A percentile compares a stretch with the other conserved stretches of the same genome.
phyloP scores from a whole-genome alignment of 805 yeast species.

The Grigorovia jiainica region DNA sequence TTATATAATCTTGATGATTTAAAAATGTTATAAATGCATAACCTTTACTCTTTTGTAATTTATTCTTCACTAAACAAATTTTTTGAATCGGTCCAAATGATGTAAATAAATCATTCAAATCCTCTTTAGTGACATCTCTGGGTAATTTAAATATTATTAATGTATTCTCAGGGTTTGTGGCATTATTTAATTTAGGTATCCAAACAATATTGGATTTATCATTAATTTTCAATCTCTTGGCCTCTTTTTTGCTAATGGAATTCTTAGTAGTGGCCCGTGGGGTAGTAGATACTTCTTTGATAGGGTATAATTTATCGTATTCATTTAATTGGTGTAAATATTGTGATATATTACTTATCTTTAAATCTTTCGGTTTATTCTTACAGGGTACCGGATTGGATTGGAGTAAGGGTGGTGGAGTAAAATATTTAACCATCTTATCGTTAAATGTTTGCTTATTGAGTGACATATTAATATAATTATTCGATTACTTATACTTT shows the following conservation, averaged over 20 bases:
- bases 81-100: constrained; percentile 65
- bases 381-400: background rate
- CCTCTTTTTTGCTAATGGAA: too few species aligned
- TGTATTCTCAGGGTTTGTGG: constrained; percentile 66
- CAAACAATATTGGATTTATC: too few species aligned
- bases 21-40: constrained; percentile 76
- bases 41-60: constrained; percentile 50
- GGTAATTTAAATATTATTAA: constrained; percentile 68
- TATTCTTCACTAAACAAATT: constrained; percentile 31
- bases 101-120: constrained; percentile 51
- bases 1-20: constrained; percentile 47
- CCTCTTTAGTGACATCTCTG: constrained; percentile 56
- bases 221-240: too few species aligned
- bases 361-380: background rate
- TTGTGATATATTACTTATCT: background rate
- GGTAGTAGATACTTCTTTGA: constrained; percentile 44
- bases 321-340: constrained; percentile 8
- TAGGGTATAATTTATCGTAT: constrained; percentile 43
- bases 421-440: background rate
- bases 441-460: too few species aligned
- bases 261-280: too few species aligned
- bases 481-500: too few species aligned
- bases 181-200: constrained; percentile 33
- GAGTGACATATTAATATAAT: background rate
- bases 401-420: background rate